These are phyloP conservation scores for Fusarium nisikadoi DNA, from an alignment of 2,329 filamentous ascomycete species.

Conservation along the genomic window DNA sequence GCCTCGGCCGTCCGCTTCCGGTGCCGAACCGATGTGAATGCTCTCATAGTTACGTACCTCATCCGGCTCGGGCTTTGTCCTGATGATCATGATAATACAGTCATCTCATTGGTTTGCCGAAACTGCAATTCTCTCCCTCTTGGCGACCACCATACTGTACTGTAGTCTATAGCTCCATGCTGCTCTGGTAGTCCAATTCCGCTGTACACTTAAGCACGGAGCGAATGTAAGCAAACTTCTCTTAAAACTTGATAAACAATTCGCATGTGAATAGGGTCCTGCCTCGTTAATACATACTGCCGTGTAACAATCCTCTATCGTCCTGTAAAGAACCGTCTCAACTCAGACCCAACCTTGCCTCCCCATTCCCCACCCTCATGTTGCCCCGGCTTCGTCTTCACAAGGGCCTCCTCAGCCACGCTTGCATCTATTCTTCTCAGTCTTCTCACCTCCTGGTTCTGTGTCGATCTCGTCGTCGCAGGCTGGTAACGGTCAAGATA, in stretches of 20 bases:
- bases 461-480: conserved; percentile 7
- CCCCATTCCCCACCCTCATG: conserved; percentile 23
- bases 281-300: neutral
- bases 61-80: neutral
- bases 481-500: conserved; percentile 50
- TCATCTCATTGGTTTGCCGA: conserved; percentile 1
- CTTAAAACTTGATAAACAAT: neutral
- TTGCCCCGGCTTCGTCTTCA: conserved; percentile 5
- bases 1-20: conserved; percentile 23
- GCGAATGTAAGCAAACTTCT: neutral
- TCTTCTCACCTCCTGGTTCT: conserved; percentile 16
- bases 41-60: conserved; percentile 20
- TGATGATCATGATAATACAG: conserved; percentile 5
- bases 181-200: neutral
- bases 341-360: conserved; percentile 38
- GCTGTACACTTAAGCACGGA: neutral
- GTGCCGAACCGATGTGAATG: conserved; percentile 14
- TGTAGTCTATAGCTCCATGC: neutral
- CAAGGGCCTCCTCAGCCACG: conserved; percentile 14
- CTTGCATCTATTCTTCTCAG: conserved; percentile 15
- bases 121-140: neutral
- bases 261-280: neutral
- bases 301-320: conserved; percentile 11
- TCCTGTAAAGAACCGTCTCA: conserved; percentile 41
- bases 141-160: neutral